These are phyloP conservation scores for Colletotrichum lentis DNA, from an alignment of 2,329 filamentous ascomycete genomes.

Conservation along the genomic window DNA sequence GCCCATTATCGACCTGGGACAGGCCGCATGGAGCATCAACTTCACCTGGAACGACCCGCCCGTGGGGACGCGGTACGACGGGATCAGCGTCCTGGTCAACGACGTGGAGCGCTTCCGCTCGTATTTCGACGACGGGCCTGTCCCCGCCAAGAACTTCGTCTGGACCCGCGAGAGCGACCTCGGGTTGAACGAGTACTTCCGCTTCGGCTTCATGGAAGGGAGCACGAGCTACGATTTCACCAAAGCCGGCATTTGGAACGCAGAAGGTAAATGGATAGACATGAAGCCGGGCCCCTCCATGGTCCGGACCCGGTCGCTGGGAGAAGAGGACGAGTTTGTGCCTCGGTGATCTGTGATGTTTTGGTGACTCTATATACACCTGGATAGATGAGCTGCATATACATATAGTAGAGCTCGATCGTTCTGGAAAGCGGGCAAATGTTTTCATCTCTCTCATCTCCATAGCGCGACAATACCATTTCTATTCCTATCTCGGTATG, in stretches of 20 bases:
- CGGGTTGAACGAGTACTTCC: slow-evolving; percentile 73
- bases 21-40: slow-evolving; percentile 69
- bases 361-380: neutral
- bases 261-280: slow-evolving; percentile 69
- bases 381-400: neutral
- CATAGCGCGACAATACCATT: neutral
- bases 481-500: neutral
- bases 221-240: slow-evolving; percentile 74
- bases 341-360: slow-evolving; percentile 34
- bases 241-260: slow-evolving; percentile 75
- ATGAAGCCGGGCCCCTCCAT: slow-evolving; percentile 70
- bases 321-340: slow-evolving; percentile 39
- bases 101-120: slow-evolving; percentile 83
- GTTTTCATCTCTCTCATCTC: neutral
- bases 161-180: slow-evolving; percentile 63
- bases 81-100: slow-evolving; percentile 82
- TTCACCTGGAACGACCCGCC: slow-evolving; percentile 62
- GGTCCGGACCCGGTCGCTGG: slow-evolving; percentile 44
- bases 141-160: slow-evolving; percentile 57
- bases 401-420: neutral
- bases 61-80: slow-evolving; percentile 67
- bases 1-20: slow-evolving; percentile 57
- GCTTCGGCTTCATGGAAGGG: slow-evolving; percentile 78
- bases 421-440: neutral
- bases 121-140: slow-evolving; percentile 68